Percentiles rank a stretch among this genome's conserved stretches.
Conservation (phyloP, 2,329 filamentous ascomycete species). For the Aspergillus costaricaensis region DNA sequence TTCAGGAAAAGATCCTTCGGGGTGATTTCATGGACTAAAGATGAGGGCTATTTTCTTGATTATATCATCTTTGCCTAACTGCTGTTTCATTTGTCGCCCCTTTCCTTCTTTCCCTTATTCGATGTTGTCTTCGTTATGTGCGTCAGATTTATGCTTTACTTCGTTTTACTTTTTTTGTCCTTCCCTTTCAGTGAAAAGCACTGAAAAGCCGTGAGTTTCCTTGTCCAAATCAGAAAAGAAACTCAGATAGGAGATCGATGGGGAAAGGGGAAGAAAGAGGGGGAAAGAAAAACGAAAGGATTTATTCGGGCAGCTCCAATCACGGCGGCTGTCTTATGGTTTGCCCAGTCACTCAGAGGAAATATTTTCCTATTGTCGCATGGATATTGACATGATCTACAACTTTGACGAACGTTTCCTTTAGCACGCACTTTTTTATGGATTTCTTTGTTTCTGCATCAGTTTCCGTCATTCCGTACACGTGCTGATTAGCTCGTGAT, state of each 20-base stretch:
- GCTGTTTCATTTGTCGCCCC: not conserved
- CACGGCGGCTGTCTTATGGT: not conserved
- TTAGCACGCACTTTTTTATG: too few species aligned
- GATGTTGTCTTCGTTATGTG: not conserved
- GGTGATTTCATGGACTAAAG: constrained; percentile 93
- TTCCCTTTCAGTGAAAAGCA: not conserved
- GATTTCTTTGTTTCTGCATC: not conserved
- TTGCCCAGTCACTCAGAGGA: not conserved
- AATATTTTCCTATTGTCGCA: too few species aligned
- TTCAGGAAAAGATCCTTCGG: constrained; percentile 95
- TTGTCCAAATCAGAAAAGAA: not conserved
- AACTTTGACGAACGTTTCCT: too few species aligned
- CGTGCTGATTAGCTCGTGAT: not conserved
- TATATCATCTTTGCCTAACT: not conserved
- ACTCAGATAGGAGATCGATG: not conserved
- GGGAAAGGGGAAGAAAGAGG: not conserved
- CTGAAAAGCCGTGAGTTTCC: not conserved
- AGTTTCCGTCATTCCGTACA: not conserved
- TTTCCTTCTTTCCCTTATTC: not conserved
- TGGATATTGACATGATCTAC: too few species aligned
- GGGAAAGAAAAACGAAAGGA: too few species aligned
- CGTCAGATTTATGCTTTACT: too few species aligned
- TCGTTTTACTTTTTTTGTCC: not conserved
- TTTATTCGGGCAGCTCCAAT: too few species aligned
- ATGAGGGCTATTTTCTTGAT: constrained; percentile 1